Base-by-base conservation (phyloP, 2,329 filamentous ascomycete species). In the Exophiala dermatitidis region DNA sequence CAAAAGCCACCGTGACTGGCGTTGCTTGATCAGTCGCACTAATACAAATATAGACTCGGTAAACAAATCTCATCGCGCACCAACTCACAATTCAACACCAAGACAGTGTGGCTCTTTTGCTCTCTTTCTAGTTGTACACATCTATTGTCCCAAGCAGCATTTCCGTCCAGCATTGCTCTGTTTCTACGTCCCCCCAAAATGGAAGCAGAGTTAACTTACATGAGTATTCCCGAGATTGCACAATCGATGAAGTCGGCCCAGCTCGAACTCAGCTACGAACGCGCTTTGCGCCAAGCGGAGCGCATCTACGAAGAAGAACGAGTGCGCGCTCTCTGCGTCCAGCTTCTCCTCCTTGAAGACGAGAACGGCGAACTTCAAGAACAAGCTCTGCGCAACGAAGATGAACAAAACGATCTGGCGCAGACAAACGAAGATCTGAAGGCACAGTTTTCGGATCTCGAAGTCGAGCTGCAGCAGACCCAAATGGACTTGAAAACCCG, bases 261-360 rank as follows among this genome's bases (percentile, higher is more conserved):
- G 10, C 77, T 90, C 49, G 88, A 94, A 66, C 71, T 86, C 56
- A 80, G 80, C 62, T 88, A 90, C 67, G 81, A 85, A 60, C 77
- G 78, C 55, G 79, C 78, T 60, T 70, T 80, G 50, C 82, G 85
- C 61, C 76, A 83, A 50, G 79, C 85, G 34, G 79, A 87, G 49
- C 73, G 84, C 7, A 76, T 94, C 51, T 73, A 81, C 60, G 86
- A 87, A 63, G 82, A 89, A 60, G 90, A 97, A 68, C 81, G 84
- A 55, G 75, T 81, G 37, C 83, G 90, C 45, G 79, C 83, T 59
- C 70, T 89, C 48, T 82, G 82, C 60, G 76, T 91, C 56, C 80
- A 84, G 58, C 76, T 84, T 50, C 72, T 90, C 50, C 70, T 90
- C n/a, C 73, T 87, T n/a, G 77, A 84, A 57, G 82, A 90, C 60